These are phyloP conservation scores for Macrocybe sp. DNA, from an alignment of 1,284 basidiomycete genomes.

Conservation along the genomic window DNA sequence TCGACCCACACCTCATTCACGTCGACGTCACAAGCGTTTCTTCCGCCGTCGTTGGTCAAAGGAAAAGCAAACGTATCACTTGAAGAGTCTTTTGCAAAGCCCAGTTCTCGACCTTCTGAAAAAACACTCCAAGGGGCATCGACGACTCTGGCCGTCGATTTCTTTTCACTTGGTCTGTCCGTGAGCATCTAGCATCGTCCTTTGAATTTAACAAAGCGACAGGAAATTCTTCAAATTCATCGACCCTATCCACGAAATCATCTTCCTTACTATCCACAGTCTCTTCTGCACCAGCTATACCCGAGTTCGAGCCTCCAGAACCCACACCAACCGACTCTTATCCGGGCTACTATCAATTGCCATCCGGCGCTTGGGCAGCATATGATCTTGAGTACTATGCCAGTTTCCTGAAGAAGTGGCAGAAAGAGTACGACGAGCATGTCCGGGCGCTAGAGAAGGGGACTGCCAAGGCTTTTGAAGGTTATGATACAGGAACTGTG, in stretches of 20 bases:
- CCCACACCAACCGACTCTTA: slow-evolving; percentile 75
- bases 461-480: slow-evolving; percentile 60
- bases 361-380: slow-evolving; percentile 75
- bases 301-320: slow-evolving; percentile 70
- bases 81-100: slow-evolving; percentile 38
- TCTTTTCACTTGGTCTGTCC: slow-evolving; percentile 53
- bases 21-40: slow-evolving; percentile 38
- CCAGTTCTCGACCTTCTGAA: slow-evolving; percentile 11
- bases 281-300: slow-evolving; percentile 66
- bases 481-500: slow-evolving; percentile 44
- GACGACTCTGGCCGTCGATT: slow-evolving; percentile 48
- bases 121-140: slow-evolving; percentile 2
- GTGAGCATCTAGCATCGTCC: slow-evolving; percentile 1
- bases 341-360: slow-evolving; percentile 85
- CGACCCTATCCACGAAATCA: slow-evolving; percentile 13
- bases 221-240: slow-evolving; percentile 9
- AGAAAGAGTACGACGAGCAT: slow-evolving; percentile 61
- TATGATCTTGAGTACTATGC: slow-evolving; percentile 77
- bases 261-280: slow-evolving; percentile 23
- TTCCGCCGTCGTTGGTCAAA: slow-evolving; percentile 53
- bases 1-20: slow-evolving; percentile 3
- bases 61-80: slow-evolving; percentile 57
- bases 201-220: not conserved
- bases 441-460: slow-evolving; percentile 69
- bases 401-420: slow-evolving; percentile 68